Conservation (phyloP, 2,329 filamentous ascomycete genomes). For the Thelonectria blattea region DNA sequence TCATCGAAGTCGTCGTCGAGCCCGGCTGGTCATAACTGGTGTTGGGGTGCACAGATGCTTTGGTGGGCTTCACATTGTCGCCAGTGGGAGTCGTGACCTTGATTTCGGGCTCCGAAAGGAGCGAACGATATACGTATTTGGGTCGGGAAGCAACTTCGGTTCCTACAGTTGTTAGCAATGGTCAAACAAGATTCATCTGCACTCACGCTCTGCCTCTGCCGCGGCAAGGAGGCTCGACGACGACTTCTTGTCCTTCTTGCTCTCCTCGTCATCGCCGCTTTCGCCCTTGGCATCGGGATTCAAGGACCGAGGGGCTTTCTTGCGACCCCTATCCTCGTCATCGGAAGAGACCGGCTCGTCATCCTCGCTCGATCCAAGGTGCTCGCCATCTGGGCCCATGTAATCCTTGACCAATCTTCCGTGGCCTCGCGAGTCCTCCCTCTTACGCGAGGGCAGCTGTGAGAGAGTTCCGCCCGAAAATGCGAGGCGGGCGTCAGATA, state of each 20-base stretch:
- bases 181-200: not conserved
- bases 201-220: conserved; percentile 79
- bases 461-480: conserved; percentile 68
- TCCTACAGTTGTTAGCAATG: conserved; percentile 43
- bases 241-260: conserved; percentile 51
- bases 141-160: conserved; percentile 59
- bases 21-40: conserved; percentile 79
- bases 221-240: conserved; percentile 72
- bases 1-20: conserved; percentile 62
- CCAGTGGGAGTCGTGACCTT: conserved; percentile 68
- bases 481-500: conserved; percentile 74
- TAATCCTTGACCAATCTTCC: conserved; percentile 73
- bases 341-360: conserved; percentile 68
- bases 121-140: conserved; percentile 64
- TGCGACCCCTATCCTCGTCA: conserved; percentile 71
- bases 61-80: conserved; percentile 62
- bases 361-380: conserved; percentile 73
- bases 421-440: conserved; percentile 47
- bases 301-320: conserved; percentile 55
- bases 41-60: conserved; percentile 74
- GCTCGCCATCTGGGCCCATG: conserved; percentile 68
- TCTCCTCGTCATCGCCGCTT: conserved; percentile 38
- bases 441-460: conserved; percentile 64
- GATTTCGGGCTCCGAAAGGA: conserved; percentile 70
- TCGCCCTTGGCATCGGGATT: conserved; percentile 48